Conservation (phyloP, 23 red algal genomes). For the Gracilaria gracilis region DNA sequence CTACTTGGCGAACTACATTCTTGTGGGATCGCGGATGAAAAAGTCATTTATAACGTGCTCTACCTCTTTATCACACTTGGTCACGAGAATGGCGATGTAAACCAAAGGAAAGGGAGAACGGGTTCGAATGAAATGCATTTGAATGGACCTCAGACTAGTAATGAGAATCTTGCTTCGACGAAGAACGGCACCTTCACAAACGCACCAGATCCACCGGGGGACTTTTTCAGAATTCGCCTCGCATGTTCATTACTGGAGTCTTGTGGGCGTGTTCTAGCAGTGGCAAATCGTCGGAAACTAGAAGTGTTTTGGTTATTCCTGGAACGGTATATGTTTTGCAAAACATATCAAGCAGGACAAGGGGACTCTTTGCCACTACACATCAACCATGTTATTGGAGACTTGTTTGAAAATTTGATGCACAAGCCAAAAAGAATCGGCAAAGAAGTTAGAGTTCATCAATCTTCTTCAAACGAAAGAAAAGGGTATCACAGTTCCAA, state of each 20-base stretch:
- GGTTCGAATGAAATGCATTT: neutral
- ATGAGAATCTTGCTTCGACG: neutral
- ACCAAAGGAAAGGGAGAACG: slow-evolving; percentile 14
- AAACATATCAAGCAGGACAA: slow-evolving; percentile 61
- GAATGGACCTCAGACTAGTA: neutral
- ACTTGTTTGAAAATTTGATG: slow-evolving; percentile 61
- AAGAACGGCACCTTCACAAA: slow-evolving; percentile 37
- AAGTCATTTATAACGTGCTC: slow-evolving; percentile 69
- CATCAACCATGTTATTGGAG: slow-evolving; percentile 60
- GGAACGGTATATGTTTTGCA: slow-evolving; percentile 71
- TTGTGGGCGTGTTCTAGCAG: slow-evolving; percentile 70
- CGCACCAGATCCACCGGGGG: slow-evolving; percentile 75
- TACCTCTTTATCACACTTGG: slow-evolving; percentile 82
- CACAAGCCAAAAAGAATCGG: slow-evolving; percentile 18
- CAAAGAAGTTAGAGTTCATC: neutral
- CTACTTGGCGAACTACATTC: slow-evolving; percentile 82
- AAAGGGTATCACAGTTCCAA: slow-evolving; percentile 2
- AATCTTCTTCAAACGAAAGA: neutral
- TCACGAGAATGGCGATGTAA: slow-evolving; percentile 34
- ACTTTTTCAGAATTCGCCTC: slow-evolving; percentile 81
- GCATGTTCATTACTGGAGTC: slow-evolving; percentile 77
- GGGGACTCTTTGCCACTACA: slow-evolving; percentile 66
- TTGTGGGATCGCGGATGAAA: slow-evolving; percentile 64
- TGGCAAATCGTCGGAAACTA: slow-evolving; percentile 42
- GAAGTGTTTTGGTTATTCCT: slow-evolving; percentile 74